Evolutionary conservation across 345 rosid species (phyloP).

Genomic region (Physaria fendleri): DNA sequence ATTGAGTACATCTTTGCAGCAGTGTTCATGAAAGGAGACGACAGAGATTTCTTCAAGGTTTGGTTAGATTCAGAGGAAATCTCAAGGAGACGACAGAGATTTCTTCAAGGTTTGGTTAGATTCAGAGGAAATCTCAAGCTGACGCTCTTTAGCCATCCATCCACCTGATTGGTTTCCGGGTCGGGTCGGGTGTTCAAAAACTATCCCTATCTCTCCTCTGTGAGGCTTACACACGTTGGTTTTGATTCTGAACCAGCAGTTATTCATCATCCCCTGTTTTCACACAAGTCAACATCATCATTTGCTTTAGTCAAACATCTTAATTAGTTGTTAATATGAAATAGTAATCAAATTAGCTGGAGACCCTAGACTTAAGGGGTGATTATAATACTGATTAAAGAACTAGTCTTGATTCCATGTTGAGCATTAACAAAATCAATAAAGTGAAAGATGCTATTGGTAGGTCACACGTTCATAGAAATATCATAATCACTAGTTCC

Average conservation of each 20-base stretch:
- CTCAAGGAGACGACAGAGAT: too few relatives aligned
- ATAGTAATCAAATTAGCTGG: neutral
- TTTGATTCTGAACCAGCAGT: constrained; percentile 85
- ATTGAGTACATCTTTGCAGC: constrained; percentile 50
- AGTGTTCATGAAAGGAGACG: constrained; percentile 91
- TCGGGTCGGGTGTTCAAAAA: constrained; percentile 86
- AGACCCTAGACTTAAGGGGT: constrained; percentile 6
- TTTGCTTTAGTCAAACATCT: neutral
- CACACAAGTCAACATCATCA: constrained; percentile 12
- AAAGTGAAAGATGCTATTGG: constrained; percentile 25
- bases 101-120: constrained; percentile 48
- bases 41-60: constrained; percentile 66
- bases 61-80: constrained; percentile 37
- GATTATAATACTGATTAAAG: neutral
- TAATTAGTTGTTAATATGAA: neutral
- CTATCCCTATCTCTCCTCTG: constrained; percentile 88
- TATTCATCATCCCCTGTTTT: constrained; percentile 97
- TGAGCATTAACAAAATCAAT: neutral
- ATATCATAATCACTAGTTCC: constrained; percentile 16
- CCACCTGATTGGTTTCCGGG: constrained; percentile 95
- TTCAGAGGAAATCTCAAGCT: constrained; percentile 54
- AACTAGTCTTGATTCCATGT: neutral
- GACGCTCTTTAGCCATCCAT: constrained; percentile 93
- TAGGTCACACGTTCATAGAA: constrained; percentile 24
- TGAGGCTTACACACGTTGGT: constrained; percentile 72